Evolutionary conservation across 2,329 filamentous ascomycete species (phyloP).

Genomic region (Botrytis medusae): DNA sequence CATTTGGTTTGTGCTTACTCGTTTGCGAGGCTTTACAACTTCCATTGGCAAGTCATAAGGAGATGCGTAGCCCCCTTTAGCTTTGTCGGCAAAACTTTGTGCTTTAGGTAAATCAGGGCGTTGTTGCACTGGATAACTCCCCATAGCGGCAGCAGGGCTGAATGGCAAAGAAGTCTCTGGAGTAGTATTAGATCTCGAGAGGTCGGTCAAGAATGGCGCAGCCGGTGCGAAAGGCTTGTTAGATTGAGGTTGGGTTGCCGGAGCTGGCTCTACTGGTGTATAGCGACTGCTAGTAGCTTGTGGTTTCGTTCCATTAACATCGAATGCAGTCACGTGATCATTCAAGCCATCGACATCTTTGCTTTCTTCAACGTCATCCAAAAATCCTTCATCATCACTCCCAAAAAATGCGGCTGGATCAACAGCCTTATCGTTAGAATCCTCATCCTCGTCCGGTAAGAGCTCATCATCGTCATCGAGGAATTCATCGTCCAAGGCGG

Average conservation of each 20-base stretch:
- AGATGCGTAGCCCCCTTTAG: conserved; percentile 88
- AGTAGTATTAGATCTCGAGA: conserved; percentile 29
- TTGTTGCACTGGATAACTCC: conserved; percentile 35
- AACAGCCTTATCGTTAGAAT: conserved; percentile 47
- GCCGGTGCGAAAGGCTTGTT: conserved; percentile 35
- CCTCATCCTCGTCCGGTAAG: conserved; percentile 56
- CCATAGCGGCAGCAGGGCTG: conserved; percentile 26
- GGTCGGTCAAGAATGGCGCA: conserved; percentile 38
- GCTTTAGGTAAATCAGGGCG: conserved; percentile 54
- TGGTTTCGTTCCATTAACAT: conserved; percentile 24
- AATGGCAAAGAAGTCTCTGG: conserved; percentile 28
- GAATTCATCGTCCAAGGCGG: conserved; percentile 73
- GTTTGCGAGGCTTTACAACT: conserved; percentile 69
- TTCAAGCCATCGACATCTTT: conserved; percentile 34
- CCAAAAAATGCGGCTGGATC: conserved; percentile 69
- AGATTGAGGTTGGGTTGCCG: conserved; percentile 18
- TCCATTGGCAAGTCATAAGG: conserved; percentile 96
- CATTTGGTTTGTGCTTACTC: conserved; percentile 53
- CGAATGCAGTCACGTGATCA: conserved; percentile 36
- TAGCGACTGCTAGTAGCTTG: conserved; percentile 35
- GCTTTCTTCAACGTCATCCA: conserved; percentile 55
- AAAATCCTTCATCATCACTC: conserved; percentile 82
- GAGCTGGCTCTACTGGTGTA: conserved; percentile 31
- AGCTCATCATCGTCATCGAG: conserved; percentile 57
- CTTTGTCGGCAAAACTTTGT: conserved; percentile 86